Evolutionary conservation across 345 rosid genomes (phyloP).

Genomic region (Draba incana): DNA sequence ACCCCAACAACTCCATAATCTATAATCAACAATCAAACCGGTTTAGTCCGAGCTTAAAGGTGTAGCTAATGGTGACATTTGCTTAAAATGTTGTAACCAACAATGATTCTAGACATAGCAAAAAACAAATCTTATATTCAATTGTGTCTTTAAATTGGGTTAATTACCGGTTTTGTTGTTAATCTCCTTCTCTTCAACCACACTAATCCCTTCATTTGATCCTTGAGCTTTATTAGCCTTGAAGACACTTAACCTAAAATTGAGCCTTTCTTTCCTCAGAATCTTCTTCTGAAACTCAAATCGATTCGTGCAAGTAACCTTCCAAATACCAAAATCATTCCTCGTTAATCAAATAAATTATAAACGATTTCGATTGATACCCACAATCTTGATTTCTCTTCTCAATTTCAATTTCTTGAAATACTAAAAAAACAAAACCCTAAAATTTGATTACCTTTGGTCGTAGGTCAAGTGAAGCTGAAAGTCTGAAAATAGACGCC

Average conservation of each 20-base stretch:
- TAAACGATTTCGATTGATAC: not conserved
- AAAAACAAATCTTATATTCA: not conserved
- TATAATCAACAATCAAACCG: constrained; percentile 39
- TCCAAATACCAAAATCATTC: constrained; percentile 17
- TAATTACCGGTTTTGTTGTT: constrained; percentile 57
- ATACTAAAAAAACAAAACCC: not conserved
- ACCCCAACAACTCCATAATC: constrained; percentile 83
- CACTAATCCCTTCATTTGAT: constrained; percentile 50
- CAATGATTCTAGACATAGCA: constrained; percentile 8
- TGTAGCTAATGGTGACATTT: not conserved
- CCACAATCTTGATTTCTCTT: not conserved
- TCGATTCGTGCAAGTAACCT: constrained; percentile 32
- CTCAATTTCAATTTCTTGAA: not conserved
- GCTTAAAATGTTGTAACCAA: not conserved
- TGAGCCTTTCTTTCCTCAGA: constrained; percentile 39
- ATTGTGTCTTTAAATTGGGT: constrained; percentile 2
- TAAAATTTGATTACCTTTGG: constrained; percentile 49
- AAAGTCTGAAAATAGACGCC: constrained; percentile 68
- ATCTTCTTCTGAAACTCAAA: constrained; percentile 36
- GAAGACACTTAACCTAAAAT: constrained; percentile 37
- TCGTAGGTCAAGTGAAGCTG: constrained; percentile 48
- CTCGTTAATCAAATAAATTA: not conserved
- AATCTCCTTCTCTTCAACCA: constrained; percentile 47
- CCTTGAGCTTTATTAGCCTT: constrained; percentile 51
- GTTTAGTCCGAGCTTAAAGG: not conserved